Conservation (phyloP, 805 yeast genomes). For the Soucietia sequanensis region DNA sequence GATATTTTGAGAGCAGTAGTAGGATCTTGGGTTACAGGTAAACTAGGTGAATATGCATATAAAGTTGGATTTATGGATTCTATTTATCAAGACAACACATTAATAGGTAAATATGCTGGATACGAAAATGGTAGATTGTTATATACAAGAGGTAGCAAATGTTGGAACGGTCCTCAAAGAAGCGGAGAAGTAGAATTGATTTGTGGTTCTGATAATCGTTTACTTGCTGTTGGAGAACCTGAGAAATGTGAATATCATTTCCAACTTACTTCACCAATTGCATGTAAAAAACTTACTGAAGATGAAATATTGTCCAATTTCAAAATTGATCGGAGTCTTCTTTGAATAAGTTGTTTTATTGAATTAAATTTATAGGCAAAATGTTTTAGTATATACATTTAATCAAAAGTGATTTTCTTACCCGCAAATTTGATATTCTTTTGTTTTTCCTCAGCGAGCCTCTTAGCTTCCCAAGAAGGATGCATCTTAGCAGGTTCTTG, state of each 20-base stretch:
- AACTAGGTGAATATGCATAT: slow-evolving; percentile 72
- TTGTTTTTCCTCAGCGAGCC: slow-evolving; percentile 62
- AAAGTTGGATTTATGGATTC: slow-evolving; percentile 57
- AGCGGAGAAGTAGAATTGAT: slow-evolving; percentile 59
- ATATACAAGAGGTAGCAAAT: slow-evolving; percentile 66
- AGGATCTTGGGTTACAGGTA: slow-evolving; percentile 45
- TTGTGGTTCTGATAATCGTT: slow-evolving; percentile 61
- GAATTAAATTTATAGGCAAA: background rate
- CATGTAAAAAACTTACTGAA: slow-evolving; percentile 35
- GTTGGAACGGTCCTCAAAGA: slow-evolving; percentile 95
- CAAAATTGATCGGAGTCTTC: slow-evolving; percentile 23
- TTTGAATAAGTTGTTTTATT: background rate
- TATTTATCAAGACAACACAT: slow-evolving; percentile 52
- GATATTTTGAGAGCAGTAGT: slow-evolving; percentile 62
- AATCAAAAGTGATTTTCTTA: slow-evolving; percentile 77
- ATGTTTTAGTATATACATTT: slow-evolving; percentile 5
- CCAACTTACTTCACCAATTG: slow-evolving; percentile 45
- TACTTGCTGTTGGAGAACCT: slow-evolving; percentile 77
- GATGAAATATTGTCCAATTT: slow-evolving; percentile 24
- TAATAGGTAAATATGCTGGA: slow-evolving; percentile 47
- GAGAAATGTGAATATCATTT: slow-evolving; percentile 81
- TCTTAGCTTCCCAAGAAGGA: slow-evolving; percentile 98
- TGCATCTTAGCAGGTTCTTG: slow-evolving; percentile 44
- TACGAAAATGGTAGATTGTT: slow-evolving; percentile 28
- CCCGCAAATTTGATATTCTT: slow-evolving; percentile 74